These are phyloP conservation scores for Tolypocladium ovalisporum DNA, from an alignment of 2,329 filamentous ascomycete species.

Conservation along the genomic window DNA sequence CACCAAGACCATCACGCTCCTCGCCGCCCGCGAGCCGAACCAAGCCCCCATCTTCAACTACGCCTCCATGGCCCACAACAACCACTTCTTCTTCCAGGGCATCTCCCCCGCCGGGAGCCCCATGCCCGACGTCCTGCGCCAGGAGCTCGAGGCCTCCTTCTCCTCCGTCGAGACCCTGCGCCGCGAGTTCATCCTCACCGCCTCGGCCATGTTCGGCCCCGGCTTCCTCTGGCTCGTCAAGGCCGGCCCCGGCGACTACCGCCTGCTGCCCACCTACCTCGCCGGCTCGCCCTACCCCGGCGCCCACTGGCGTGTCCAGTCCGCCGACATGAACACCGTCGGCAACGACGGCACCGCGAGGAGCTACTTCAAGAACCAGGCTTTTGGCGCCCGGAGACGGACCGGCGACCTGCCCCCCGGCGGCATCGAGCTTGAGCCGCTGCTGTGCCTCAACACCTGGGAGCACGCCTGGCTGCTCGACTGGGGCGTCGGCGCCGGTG, in stretches of 20 bases:
- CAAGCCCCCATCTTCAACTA: conserved; percentile 84
- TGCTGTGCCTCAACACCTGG: conserved; percentile 93
- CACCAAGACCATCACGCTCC: conserved; percentile 58
- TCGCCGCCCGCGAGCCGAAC: conserved; percentile 67
- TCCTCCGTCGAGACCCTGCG: conserved; percentile 74
- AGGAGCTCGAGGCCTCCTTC: conserved; percentile 59
- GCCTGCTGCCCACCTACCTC: conserved; percentile 79
- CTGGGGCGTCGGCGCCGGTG: conserved; percentile 49
- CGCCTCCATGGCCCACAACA: conserved; percentile 94
- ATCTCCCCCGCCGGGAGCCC: conserved; percentile 29
- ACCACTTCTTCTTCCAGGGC: conserved; percentile 65
- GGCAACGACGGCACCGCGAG: conserved; percentile 26
- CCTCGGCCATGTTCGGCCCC: conserved; percentile 86
- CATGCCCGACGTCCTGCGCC: conserved; percentile 46
- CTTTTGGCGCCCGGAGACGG: conserved; percentile 16
- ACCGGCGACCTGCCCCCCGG: conserved; percentile 43
- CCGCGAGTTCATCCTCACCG: conserved; percentile 68
- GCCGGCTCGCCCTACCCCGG: conserved; percentile 80
- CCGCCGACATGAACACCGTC: conserved; percentile 58
- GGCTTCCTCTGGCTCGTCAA: conserved; percentile 94
- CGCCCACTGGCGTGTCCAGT: conserved; percentile 68
- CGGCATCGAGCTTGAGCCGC: conserved; percentile 57
- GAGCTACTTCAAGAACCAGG: conserved; percentile 27
- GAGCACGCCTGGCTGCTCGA: conserved; percentile 86
- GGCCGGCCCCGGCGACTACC: conserved; percentile 35